These are phyloP conservation scores for Gossypium schwendimanii DNA, from an alignment of 441 rosid genomes.

Conservation along the genomic window DNA sequence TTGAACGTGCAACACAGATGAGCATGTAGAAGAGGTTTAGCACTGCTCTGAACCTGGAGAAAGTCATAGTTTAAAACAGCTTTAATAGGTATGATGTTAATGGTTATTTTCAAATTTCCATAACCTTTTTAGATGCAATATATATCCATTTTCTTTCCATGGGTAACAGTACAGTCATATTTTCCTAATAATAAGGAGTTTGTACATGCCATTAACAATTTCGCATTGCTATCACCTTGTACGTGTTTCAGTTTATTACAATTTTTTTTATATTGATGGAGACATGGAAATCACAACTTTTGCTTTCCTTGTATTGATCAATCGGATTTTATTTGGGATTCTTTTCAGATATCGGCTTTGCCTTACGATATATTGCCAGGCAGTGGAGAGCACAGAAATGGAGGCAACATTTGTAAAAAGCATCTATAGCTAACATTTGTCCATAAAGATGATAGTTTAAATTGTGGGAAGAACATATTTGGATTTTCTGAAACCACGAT, in stretches of 20 bases:
- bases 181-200: neutral
- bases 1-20: slow-evolving; percentile 47
- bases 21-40: slow-evolving; percentile 33
- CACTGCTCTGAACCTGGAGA: slow-evolving; percentile 9
- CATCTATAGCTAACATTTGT: neutral
- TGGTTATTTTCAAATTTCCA: neutral
- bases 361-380: neutral
- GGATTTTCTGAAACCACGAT: neutral
- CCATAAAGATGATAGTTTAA: neutral
- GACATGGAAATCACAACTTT: neutral
- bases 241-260: neutral
- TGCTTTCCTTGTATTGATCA: neutral
- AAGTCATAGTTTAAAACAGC: slow-evolving; percentile 2
- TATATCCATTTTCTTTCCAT: neutral
- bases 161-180: neutral
- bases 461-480: neutral
- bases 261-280: neutral
- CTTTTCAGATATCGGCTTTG: slow-evolving; percentile 17
- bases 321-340: neutral
- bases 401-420: neutral
- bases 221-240: neutral
- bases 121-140: neutral
- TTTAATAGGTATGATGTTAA: slow-evolving; percentile 6
- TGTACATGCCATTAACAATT: neutral
- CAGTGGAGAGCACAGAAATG: slow-evolving; percentile 2